Evolutionary conservation across 345 rosid species (phyloP), one percentile per base, ranked within the genome.

Genomic region (Raphanus raphanistrum): DNA sequence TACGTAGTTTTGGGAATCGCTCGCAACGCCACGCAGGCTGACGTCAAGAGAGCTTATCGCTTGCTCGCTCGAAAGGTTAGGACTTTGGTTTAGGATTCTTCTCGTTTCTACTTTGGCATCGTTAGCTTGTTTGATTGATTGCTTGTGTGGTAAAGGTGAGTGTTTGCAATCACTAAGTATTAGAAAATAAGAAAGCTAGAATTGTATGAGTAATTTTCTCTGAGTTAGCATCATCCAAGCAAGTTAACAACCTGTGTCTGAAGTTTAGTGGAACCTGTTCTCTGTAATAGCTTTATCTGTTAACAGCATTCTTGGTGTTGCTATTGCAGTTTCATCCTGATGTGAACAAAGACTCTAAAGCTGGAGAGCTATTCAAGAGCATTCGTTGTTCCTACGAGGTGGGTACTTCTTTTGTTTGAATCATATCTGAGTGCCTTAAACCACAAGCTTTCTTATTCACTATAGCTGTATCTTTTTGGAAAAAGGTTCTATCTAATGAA

Each of bases 11-110:
- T 94, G 38, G 93, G 97, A n/a, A 43, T 94, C 76, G n/a, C 83
- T 1, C 84, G 83, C 27, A 71, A 68, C 81, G 90, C 97, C 61
- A 77, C 94, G 31, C 61, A 84, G 13, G 85, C 82, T 12, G 97
- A 92, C 76, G 86, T 94, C 72, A 92, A 92, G 70, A 84, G 75
- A 73, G 96, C 97, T 77, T 94, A 88, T 84, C 98, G 94, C 48
- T 82, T 89, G 43, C 94, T 94, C 33, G 97, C 98, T 55, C 93
- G 89, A 60, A 90, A 89, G 97, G 97, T 92, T 17, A n/a, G 3
- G 10, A 41, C 1, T 11, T 43, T 25, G 3, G 35, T 31, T 6
- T 2, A 0, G 15, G 17, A 4, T 0, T 36, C 10, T 4, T 55
- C 45, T 27, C 15, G 33, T 2, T 57, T 63, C 48, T 45, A 4